phyloP scores from a whole-genome alignment of 306 rosid species.

The Hylodesmum podocarpum region DNA sequence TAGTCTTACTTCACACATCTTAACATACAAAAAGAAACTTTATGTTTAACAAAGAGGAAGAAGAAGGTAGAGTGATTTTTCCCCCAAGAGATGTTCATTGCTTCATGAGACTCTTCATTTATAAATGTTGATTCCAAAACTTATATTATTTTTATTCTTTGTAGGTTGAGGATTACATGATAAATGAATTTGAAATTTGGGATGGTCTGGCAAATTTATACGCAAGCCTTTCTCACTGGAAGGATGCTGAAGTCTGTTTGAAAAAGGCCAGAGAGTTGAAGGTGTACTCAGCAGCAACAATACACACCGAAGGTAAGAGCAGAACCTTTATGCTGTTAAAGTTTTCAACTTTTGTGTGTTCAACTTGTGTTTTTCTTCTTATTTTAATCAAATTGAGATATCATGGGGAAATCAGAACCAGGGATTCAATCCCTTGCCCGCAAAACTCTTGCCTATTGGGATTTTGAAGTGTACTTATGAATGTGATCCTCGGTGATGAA shows the following conservation, averaged over 20 bases:
- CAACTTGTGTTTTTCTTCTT: background rate
- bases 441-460: background rate
- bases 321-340: slow-evolving; percentile 17
- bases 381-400: background rate
- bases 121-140: background rate
- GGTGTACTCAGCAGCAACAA: slow-evolving; percentile 54
- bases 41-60: background rate
- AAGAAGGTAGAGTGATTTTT: background rate
- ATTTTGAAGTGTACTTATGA: background rate
- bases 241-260: slow-evolving; percentile 89
- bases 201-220: slow-evolving; percentile 87
- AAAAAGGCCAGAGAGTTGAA: slow-evolving; percentile 74
- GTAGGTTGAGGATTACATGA: slow-evolving; percentile 64
- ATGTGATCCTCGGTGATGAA: background rate
- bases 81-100: background rate
- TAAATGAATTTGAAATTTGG: slow-evolving; percentile 87
- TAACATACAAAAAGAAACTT: background rate
- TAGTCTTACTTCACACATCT: background rate
- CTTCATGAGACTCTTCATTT: slow-evolving; percentile 2
- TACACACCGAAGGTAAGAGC: slow-evolving; percentile 77
- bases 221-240: slow-evolving; percentile 89
- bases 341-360: slow-evolving; percentile 20
- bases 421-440: background rate
- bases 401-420: background rate
- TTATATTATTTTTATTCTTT: slow-evolving; percentile 7